Base-by-base conservation (phyloP, 1,284 basidiomycete species). In the Pseudozyma sp. region DNA sequence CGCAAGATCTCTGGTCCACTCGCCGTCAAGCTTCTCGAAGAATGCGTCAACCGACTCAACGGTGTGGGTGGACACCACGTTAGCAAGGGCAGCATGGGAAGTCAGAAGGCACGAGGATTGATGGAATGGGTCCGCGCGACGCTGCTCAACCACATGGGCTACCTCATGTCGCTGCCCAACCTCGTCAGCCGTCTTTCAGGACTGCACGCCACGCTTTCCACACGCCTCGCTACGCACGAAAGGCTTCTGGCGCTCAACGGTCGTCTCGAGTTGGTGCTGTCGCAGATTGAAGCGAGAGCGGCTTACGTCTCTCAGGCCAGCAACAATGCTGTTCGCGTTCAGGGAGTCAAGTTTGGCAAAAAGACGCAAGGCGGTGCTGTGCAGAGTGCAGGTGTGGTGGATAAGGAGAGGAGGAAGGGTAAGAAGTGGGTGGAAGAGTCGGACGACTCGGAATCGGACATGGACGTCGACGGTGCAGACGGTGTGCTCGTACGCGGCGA, bases 121-220 rank as follows among this genome's bases (percentile, higher is more conserved):
- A 89, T 97, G 53, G 89, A 88, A 55, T 99, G 97, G 97, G 89
- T 98, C 54, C 91, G 91, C 84, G 91, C 91, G 10, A 92, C 94
- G 4, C 87, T 99, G 58, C 88, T 91, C 31, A 89, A 94, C 44
- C 94, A 98, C 84, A 92, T 94, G 61, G 92, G 92, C 1, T 92
- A 98, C 85, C 88, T 99, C 56, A 93, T 99, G 91, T 95, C 94
- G 45, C 90, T 94, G 83, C 94, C 93, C 13, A 92, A 93, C 80
- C 87, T 96, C 7, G 91, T 94, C 16, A 88, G 90, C 37, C 90
- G 93, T 45, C 88, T 99, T 7, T 90, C 94, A 1, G 89, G 90
- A 14, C 87, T 99, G 37, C 93, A 97, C 80, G 88, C 91, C 13
- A 92, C 92, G 2, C 88, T 99, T 33, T 90, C 91, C 0, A 88